phyloP scores from a whole-genome alignment of 228 moss, liverwort and hornwort species.

The Sphagnum magellanicum region DNA sequence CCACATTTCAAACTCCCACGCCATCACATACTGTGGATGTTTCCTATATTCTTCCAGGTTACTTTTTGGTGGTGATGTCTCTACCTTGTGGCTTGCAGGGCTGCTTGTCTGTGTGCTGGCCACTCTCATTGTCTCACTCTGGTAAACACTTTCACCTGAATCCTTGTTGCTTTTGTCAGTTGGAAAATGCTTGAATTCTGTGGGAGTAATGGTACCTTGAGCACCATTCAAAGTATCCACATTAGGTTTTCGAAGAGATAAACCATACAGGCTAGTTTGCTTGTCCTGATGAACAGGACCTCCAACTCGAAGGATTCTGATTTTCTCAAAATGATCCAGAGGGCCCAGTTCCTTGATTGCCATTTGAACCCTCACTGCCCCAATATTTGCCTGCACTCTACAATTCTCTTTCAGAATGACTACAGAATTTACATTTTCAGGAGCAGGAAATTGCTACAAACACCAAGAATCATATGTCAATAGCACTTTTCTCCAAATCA shows the following conservation, averaged over 20 bases:
- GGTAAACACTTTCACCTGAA: slow-evolving; percentile 11
- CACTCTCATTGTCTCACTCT: neutral
- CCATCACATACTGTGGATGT: slow-evolving; percentile 40
- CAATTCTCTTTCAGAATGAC: neutral
- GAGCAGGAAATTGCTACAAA: neutral
- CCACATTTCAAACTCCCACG: slow-evolving; percentile 62
- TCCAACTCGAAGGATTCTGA: slow-evolving; percentile 19
- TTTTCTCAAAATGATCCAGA: slow-evolving; percentile 16
- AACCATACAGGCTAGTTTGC: slow-evolving; percentile 13
- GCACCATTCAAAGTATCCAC: neutral
- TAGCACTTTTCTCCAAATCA: neutral
- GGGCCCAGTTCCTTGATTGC: slow-evolving; percentile 34
- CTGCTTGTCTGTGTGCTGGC: too few species aligned
- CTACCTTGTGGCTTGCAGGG: neutral
- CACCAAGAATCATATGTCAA: neutral
- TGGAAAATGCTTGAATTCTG: slow-evolving; percentile 7
- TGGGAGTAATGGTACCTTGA: slow-evolving; percentile 5
- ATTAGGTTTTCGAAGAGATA: slow-evolving; percentile 11
- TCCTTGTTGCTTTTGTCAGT: slow-evolving; percentile 6
- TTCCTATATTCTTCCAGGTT: neutral
- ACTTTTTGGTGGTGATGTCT: neutral
- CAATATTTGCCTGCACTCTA: slow-evolving; percentile 32
- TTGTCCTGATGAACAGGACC: slow-evolving; percentile 14
- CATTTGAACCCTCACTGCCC: slow-evolving; percentile 28
- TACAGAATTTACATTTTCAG: neutral